Evolutionary conservation across 2,329 filamentous ascomycete genomes (phyloP).

Genomic region (Pseudocercospora fijiensis): DNA sequence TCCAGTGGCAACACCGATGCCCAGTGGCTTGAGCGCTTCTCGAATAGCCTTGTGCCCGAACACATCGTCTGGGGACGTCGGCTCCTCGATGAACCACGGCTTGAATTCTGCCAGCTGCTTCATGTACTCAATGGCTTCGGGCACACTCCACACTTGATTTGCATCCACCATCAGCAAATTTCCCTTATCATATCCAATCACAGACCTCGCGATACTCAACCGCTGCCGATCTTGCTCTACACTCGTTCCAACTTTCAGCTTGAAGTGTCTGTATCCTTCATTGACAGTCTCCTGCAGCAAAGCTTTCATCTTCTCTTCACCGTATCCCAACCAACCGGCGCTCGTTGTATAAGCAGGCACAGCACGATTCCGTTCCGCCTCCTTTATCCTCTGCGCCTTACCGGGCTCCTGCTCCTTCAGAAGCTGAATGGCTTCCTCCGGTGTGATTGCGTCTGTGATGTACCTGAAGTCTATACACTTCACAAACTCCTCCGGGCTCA

Average conservation of each 20-base stretch:
- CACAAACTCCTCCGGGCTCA: constrained; percentile 84
- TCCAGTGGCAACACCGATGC: constrained; percentile 83
- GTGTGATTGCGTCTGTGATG: constrained; percentile 89
- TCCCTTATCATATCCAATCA: constrained; percentile 78
- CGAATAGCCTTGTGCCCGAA: constrained; percentile 83
- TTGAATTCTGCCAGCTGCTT: constrained; percentile 76
- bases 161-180: constrained; percentile 91
- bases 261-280: constrained; percentile 81
- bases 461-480: constrained; percentile 90
- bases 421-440: constrained; percentile 74
- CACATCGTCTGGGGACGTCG: constrained; percentile 85
- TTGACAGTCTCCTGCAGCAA: constrained; percentile 71
- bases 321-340: constrained; percentile 89
- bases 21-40: constrained; percentile 70
- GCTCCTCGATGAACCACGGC: constrained; percentile 86
- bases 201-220: constrained; percentile 70
- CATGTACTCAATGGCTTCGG: constrained; percentile 87
- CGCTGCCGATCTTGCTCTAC: constrained; percentile 70
- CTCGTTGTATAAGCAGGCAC: constrained; percentile 90
- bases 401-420: constrained; percentile 64
- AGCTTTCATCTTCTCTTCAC: constrained; percentile 78
- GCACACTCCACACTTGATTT: constrained; percentile 87
- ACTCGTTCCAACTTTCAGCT: constrained; percentile 80
- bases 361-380: constrained; percentile 70
- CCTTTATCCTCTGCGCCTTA: constrained; percentile 69